Conservation (phyloP, 805 yeast species). For the Brettanomyces sp. region DNA sequence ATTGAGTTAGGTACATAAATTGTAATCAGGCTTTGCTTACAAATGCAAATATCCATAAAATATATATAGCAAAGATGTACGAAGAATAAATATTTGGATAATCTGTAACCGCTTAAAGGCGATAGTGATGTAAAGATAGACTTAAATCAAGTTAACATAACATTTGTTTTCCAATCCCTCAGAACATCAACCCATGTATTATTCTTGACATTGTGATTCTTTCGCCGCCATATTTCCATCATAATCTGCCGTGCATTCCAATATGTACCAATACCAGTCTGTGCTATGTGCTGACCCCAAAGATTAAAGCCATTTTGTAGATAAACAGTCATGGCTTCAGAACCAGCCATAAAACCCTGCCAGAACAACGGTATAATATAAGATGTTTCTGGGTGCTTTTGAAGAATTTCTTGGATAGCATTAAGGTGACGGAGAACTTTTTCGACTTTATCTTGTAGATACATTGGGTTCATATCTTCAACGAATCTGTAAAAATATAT, state of each 20-base stretch:
- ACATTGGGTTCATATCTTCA: slow-evolving; percentile 41
- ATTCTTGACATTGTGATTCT: slow-evolving; percentile 45
- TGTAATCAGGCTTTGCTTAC: too few species aligned
- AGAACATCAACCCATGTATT: slow-evolving; percentile 76
- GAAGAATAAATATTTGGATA: too few species aligned
- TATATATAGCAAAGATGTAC: too few species aligned
- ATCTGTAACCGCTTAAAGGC: too few species aligned
- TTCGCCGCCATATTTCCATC: slow-evolving; percentile 78
- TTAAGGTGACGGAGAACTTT: slow-evolving; percentile 56
- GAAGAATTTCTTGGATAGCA: slow-evolving; percentile 48
- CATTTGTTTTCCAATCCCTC: slow-evolving; percentile 76
- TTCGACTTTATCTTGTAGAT: slow-evolving; percentile 53
- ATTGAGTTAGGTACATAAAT: too few species aligned
- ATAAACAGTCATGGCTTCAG: slow-evolving; percentile 53
- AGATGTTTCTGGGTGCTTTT: slow-evolving; percentile 35
- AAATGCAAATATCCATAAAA: too few species aligned
- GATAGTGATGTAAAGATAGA: too few species aligned
- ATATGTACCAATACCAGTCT: slow-evolving; percentile 63
- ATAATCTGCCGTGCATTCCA: slow-evolving; percentile 82
- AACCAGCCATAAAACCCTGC: slow-evolving; percentile 86
- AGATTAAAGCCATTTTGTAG: slow-evolving; percentile 58
- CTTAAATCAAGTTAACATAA: slow-evolving; percentile 49
- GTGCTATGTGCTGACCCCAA: slow-evolving; percentile 63
- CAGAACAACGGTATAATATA: slow-evolving; percentile 71
- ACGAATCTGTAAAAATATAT: slow-evolving; percentile 66